Conservation (phyloP, 208 protist species). For the Leishmania mexicana region DNA sequence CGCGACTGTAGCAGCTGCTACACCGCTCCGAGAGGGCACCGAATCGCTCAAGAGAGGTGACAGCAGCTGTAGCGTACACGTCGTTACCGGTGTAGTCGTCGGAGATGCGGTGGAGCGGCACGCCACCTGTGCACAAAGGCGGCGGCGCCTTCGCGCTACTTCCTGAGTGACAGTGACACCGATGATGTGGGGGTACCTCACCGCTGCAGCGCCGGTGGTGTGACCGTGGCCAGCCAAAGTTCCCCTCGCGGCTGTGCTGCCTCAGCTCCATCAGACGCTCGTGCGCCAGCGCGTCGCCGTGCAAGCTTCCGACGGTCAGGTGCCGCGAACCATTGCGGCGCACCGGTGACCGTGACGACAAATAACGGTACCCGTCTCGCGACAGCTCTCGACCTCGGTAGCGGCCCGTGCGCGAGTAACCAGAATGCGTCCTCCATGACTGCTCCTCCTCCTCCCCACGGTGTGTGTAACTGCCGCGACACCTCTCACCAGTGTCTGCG, state of each 20-base stretch:
- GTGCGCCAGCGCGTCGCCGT: constrained; percentile 26
- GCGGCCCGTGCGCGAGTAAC: neutral
- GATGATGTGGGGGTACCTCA: neutral
- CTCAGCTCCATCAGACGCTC: constrained; percentile 16
- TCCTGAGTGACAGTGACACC: neutral
- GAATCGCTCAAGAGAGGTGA: neutral
- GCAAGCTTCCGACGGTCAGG: neutral
- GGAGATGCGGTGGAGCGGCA: neutral
- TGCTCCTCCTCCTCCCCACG: neutral
- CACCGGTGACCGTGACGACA: neutral
- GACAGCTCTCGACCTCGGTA: neutral
- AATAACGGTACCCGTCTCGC: too few species aligned
- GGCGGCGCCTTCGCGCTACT: neutral
- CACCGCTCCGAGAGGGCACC: neutral
- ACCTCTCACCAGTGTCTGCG: too few species aligned
- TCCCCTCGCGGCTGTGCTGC: neutral
- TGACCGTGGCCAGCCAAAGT: neutral
- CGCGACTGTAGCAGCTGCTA: neutral
- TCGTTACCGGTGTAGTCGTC: neutral
- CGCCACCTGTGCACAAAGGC: neutral
- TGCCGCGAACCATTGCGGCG: neutral
- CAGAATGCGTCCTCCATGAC: neutral
- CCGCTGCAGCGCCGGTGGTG: neutral
- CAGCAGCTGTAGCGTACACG: neutral
- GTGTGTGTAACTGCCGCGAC: neutral